Percentiles rank a stretch among this genome's conserved stretches.
phyloP scores from a whole-genome alignment of 345 rosid species.

The Corymbia maculata region DNA sequence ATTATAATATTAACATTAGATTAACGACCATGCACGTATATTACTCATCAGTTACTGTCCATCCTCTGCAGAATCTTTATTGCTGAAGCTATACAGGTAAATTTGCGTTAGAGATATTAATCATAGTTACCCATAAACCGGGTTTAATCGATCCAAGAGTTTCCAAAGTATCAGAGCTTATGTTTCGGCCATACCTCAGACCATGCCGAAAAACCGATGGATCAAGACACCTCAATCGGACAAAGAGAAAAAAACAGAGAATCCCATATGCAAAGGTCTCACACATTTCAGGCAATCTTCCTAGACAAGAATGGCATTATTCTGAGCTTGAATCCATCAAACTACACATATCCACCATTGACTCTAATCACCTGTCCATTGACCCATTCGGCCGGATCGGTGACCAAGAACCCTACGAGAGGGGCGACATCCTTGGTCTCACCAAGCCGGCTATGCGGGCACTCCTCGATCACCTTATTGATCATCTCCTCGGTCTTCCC shows the following conservation, averaged over 20 bases:
- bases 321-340: neutral
- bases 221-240: neutral
- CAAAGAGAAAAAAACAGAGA: neutral
- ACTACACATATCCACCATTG: constrained; percentile 7
- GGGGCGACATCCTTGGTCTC: constrained; percentile 4
- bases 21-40: neutral
- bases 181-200: neutral
- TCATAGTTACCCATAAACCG: neutral
- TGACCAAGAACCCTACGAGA: constrained; percentile 3
- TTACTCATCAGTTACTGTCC: neutral
- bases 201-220: neutral
- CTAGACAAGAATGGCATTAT: neutral
- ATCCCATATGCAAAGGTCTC: neutral
- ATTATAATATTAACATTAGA: neutral
- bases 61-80: neutral
- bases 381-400: constrained; percentile 8
- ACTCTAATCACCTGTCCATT: constrained; percentile 6
- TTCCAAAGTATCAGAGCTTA: neutral
- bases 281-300: neutral
- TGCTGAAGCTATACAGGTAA: neutral
- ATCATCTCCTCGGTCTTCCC: constrained; percentile 6
- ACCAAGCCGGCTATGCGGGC: constrained; percentile 1
- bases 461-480: neutral
- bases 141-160: neutral
- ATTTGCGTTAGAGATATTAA: neutral